These are phyloP conservation scores for Butyriboletus loyo DNA, from an alignment of 768 basidiomycete species.

Conservation along the genomic window DNA sequence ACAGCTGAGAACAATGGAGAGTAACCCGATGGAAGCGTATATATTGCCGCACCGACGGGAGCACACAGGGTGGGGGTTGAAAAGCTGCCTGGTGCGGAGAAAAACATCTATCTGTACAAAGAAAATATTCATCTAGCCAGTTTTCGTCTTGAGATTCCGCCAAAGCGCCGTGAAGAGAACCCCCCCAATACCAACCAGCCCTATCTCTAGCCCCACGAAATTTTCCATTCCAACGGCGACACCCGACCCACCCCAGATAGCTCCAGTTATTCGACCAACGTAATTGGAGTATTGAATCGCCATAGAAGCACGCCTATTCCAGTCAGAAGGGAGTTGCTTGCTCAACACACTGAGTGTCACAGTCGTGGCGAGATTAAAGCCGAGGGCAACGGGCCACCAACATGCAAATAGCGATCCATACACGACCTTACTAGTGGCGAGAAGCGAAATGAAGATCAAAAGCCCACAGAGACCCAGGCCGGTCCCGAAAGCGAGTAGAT, in stretches of 20 bases:
- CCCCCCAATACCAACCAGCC: conserved; percentile 55
- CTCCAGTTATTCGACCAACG: conserved; percentile 60
- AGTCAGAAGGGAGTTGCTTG: conserved; percentile 63
- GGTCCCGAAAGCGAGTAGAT: conserved; percentile 52
- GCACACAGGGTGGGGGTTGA: neutral
- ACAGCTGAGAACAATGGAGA: neutral
- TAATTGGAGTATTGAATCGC: conserved; percentile 71
- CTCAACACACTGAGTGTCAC: conserved; percentile 64
- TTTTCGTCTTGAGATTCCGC: conserved; percentile 64
- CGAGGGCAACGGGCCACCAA: conserved; percentile 56
- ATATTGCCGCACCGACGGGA: neutral
- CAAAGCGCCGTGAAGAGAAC: conserved; percentile 54
- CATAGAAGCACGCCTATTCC: conserved; percentile 55
- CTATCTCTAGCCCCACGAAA: conserved; percentile 59
- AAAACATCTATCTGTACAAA: neutral
- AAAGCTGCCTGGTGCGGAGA: neutral
- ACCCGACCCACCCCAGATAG: conserved; percentile 67
- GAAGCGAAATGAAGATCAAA: conserved; percentile 46
- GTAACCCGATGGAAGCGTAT: neutral
- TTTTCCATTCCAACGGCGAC: conserved; percentile 51
- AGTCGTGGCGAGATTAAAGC: conserved; percentile 72
- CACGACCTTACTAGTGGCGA: conserved; percentile 38
- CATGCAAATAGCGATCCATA: conserved; percentile 46
- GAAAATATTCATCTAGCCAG: conserved; percentile 36
- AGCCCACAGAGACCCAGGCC: conserved; percentile 51